Percentiles rank a stretch among this genome's conserved stretches.
These are phyloP conservation scores for Angophora floribunda DNA, from an alignment of 345 rosid species.

Conservation along the genomic window DNA sequence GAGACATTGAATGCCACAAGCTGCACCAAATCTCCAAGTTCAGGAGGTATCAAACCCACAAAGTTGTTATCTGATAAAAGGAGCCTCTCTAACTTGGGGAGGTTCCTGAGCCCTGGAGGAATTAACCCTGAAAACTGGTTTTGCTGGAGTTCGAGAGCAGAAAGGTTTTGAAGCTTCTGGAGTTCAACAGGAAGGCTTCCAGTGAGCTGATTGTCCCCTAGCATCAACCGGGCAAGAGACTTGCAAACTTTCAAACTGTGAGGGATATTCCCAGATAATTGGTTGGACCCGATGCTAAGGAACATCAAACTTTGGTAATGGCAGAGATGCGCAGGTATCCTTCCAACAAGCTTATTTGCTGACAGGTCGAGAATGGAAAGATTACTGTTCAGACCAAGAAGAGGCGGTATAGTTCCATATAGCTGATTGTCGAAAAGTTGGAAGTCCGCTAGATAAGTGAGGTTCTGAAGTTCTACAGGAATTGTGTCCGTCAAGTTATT, in stretches of 20 bases:
- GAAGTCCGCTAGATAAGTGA: conserved; percentile 39
- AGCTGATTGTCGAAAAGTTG: conserved; percentile 74
- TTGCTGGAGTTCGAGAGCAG: conserved; percentile 65
- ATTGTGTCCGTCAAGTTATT: conserved; percentile 54
- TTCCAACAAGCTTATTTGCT: conserved; percentile 46
- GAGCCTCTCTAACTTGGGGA: conserved; percentile 56
- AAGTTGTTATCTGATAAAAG: conserved; percentile 60
- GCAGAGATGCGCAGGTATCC: conserved; percentile 65
- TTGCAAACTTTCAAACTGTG: conserved; percentile 44
- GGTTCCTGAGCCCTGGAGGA: conserved; percentile 46
- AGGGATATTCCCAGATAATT: conserved; percentile 64
- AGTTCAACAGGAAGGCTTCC: conserved; percentile 60
- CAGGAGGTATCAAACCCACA: conserved; percentile 43
- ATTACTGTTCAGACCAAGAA: conserved; percentile 42
- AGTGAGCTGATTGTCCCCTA: conserved; percentile 58
- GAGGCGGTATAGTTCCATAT: conserved; percentile 56
- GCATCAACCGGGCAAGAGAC: conserved; percentile 58
- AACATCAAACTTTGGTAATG: conserved; percentile 51
- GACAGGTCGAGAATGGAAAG: conserved; percentile 64
- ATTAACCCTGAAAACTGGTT: conserved; percentile 59
- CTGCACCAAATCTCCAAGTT: conserved; percentile 47
- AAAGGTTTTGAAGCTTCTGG: conserved; percentile 53
- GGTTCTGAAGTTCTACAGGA: conserved; percentile 52
- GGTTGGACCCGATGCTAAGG: conserved; percentile 69
- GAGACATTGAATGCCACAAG: conserved; percentile 73